Conservation (phyloP, 2,329 filamentous ascomycete species). For the Sphaerostilbella broomeana region DNA sequence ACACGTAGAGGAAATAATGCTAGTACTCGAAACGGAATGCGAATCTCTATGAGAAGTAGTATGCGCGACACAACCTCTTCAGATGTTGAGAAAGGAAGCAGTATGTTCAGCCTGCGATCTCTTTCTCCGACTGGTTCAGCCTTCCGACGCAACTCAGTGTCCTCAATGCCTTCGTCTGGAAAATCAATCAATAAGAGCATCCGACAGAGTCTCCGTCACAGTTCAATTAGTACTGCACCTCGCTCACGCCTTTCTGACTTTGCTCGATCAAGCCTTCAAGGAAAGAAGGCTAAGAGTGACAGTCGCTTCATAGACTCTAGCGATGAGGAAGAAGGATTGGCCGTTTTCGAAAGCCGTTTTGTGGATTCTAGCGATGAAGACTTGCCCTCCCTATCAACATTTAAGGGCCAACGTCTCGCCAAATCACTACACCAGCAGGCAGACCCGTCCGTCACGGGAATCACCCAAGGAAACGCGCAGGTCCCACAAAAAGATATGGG, state of each 20-base stretch:
- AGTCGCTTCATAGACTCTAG: constrained; percentile 62
- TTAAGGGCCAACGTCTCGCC: constrained; percentile 27
- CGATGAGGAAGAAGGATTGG: constrained; percentile 42
- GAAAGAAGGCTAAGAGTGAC: constrained; percentile 50
- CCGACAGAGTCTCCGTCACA: constrained; percentile 41
- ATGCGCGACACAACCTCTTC: constrained; percentile 23
- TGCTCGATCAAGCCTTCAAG: constrained; percentile 33
- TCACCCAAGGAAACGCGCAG: no score
- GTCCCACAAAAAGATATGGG: no score
- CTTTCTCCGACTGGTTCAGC: constrained; percentile 58
- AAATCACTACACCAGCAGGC: constrained; percentile 31
- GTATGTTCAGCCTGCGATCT: constrained; percentile 64
- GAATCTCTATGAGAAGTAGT: constrained; percentile 60
- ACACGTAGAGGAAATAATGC: constrained; percentile 51
- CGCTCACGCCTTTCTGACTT: constrained; percentile 34
- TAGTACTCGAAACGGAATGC: constrained; percentile 54
- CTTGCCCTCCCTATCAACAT: constrained; percentile 12
- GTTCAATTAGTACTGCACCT: constrained; percentile 30
- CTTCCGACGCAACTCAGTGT: constrained; percentile 38
- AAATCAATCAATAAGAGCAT: constrained; percentile 26
- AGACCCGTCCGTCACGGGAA: neutral
- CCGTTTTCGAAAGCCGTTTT: constrained; percentile 8
- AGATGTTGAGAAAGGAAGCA: constrained; percentile 31
- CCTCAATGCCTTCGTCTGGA: constrained; percentile 28
- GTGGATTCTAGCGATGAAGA: constrained; percentile 18